Evolutionary conservation across 768 basidiomycete genomes (phyloP).

Genomic region (Termitomyces sp.): DNA sequence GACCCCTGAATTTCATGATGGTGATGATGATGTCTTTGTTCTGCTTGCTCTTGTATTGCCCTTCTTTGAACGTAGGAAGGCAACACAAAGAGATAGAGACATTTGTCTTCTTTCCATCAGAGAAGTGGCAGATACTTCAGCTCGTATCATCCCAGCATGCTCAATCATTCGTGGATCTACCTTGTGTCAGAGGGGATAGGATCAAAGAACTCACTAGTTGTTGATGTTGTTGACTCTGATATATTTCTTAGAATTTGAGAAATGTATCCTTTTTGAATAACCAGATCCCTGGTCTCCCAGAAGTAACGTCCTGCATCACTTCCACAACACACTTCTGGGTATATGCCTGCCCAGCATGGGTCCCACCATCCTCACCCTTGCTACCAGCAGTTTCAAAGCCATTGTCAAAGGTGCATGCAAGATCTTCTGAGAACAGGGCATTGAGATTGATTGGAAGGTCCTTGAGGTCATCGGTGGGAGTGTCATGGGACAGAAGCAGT

Average conservation of each 20-base stretch:
- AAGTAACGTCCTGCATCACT: conserved; percentile 86
- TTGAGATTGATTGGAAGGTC: conserved; percentile 90
- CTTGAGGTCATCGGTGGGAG: conserved; percentile 59
- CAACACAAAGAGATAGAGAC: not conserved
- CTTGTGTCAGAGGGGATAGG: not conserved
- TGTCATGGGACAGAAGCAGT: conserved; percentile 22
- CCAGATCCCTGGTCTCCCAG: conserved; percentile 93
- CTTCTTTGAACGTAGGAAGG: not conserved
- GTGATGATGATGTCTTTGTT: not conserved
- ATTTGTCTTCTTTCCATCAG: not conserved
- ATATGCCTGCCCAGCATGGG: conserved; percentile 98
- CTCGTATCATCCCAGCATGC: not conserved
- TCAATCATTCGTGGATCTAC: not conserved
- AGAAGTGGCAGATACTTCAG: not conserved
- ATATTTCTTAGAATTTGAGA: not conserved
- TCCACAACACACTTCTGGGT: conserved; percentile 87
- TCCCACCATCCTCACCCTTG: conserved; percentile 94
- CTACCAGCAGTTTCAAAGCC: conserved; percentile 75
- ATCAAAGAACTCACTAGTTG: not conserved
- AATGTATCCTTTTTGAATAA: not conserved
- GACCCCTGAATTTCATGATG: not conserved
- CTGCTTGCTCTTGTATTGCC: no score
- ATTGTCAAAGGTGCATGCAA: conserved; percentile 79
- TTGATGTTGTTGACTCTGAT: no score
- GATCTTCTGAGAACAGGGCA: conserved; percentile 67